These are phyloP conservation scores for Hyaloscypha bicolor DNA, from an alignment of 495 filamentous ascomycete species.

Conservation along the genomic window DNA sequence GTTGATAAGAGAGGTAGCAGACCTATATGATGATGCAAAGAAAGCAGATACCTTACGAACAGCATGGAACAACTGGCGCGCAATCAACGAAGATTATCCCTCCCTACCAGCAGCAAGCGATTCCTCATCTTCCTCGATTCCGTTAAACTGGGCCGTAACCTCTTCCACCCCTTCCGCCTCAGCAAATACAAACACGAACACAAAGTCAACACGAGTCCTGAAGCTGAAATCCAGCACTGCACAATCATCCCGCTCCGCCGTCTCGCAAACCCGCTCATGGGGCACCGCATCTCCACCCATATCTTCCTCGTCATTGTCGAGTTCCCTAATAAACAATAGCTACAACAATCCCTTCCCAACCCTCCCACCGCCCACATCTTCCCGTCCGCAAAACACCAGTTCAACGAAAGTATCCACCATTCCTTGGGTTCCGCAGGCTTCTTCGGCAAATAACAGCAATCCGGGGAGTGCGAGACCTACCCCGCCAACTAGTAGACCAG, in stretches of 20 bases:
- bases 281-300: constrained; percentile 42
- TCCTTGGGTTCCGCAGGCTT: constrained; percentile 48
- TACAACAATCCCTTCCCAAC: constrained; percentile 34
- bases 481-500: constrained; percentile 33
- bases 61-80: constrained; percentile 93
- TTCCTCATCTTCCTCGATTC: constrained; percentile 49
- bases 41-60: constrained; percentile 74
- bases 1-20: constrained; percentile 87
- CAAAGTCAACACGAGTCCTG: constrained; percentile 57
- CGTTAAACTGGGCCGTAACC: constrained; percentile 47
- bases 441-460: constrained; percentile 18
- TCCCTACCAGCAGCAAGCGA: constrained; percentile 76
- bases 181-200: constrained; percentile 26
- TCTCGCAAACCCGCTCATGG: constrained; percentile 50
- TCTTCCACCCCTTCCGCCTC: constrained; percentile 42
- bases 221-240: constrained; percentile 79
- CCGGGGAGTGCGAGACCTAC: constrained; percentile 30
- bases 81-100: constrained; percentile 95
- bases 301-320: constrained; percentile 13
- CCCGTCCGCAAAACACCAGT: constrained; percentile 35
- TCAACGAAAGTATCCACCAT: constrained; percentile 48
- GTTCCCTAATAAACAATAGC: not conserved
- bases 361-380: constrained; percentile 39
- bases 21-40: constrained; percentile 81
- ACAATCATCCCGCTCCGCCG: constrained; percentile 55